phyloP scores from a whole-genome alignment of 2,329 filamentous ascomycete genomes.

The Fusarium torreyae region DNA sequence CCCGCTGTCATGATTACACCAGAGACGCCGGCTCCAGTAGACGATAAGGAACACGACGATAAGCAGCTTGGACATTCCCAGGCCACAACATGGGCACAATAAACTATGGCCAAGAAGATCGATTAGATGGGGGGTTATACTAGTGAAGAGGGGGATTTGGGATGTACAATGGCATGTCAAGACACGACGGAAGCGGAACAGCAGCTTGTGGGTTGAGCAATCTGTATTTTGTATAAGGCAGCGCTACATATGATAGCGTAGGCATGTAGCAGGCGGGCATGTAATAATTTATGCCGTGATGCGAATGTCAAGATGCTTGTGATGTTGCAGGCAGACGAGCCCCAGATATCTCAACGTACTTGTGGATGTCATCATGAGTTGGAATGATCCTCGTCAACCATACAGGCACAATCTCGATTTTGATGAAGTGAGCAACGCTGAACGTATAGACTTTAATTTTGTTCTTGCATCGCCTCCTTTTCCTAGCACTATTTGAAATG shows the following conservation, averaged over 20 bases:
- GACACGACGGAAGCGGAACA: slow-evolving; percentile 8
- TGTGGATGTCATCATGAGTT: no score
- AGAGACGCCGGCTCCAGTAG: slow-evolving; percentile 61
- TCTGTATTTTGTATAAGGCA: slow-evolving; percentile 50
- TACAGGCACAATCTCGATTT: no score
- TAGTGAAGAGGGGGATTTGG: slow-evolving; percentile 50
- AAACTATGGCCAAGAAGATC: slow-evolving; percentile 3
- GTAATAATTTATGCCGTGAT: slow-evolving; percentile 32
- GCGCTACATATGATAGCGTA: slow-evolving; percentile 22
- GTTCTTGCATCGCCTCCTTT: not conserved
- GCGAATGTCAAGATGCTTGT: slow-evolving; percentile 6
- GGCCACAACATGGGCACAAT: slow-evolving; percentile 50
- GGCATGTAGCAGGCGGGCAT: slow-evolving; percentile 31
- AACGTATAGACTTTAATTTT: no score
- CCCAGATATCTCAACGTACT: no score
- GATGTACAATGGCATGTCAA: slow-evolving; percentile 8
- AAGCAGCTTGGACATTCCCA: slow-evolving; percentile 62
- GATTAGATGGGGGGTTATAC: slow-evolving; percentile 19
- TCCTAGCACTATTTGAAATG: not conserved
- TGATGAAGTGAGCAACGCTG: no score
- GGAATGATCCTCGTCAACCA: no score
- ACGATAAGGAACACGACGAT: slow-evolving; percentile 55
- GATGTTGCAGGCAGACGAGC: no score
- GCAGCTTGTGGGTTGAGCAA: slow-evolving; percentile 17
- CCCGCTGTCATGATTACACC: slow-evolving; percentile 66